Conservation (phyloP, 257 asterid genomes). For the Nicotiana sylvestris region DNA sequence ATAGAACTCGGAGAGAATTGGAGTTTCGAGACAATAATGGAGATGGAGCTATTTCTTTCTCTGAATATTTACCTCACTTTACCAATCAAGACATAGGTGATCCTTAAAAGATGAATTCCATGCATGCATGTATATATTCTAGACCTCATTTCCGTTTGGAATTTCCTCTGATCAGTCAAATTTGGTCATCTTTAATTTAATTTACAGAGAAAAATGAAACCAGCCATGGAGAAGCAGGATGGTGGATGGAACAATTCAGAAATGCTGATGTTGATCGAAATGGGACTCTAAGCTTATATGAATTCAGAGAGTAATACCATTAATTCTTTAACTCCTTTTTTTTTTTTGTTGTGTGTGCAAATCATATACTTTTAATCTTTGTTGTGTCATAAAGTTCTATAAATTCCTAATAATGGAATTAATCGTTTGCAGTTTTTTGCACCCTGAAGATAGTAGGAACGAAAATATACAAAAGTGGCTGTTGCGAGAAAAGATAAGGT, state of each 20-base stretch:
- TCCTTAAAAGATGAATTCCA: background rate
- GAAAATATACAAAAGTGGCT: conserved; percentile 28
- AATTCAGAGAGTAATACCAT: conserved; percentile 32
- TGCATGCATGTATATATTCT: background rate
- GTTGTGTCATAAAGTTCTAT: background rate
- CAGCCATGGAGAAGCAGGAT: conserved; percentile 30
- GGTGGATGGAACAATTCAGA: conserved; percentile 40
- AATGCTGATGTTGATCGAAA: conserved; percentile 35
- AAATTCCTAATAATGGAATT: too few relatives aligned
- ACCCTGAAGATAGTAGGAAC: conserved; percentile 38
- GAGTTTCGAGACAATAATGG: conserved; percentile 26
- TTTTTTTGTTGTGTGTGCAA: background rate
- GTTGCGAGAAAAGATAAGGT: conserved; percentile 30
- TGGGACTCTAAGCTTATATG: conserved; percentile 33
- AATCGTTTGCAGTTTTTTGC: conserved; percentile 24
- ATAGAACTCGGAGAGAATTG: conserved; percentile 18
- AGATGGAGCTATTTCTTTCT: conserved; percentile 33
- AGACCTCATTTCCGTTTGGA: background rate
- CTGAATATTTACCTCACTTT: conserved; percentile 26
- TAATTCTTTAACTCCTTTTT: too few relatives aligned
- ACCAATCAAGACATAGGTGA: conserved; percentile 28
- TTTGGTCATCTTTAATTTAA: conserved; percentile 1
- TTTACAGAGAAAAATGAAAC: conserved; percentile 26
- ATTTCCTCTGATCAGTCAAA: background rate
- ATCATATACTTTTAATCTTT: background rate